phyloP scores from a whole-genome alignment of 768 basidiomycete species.

The Butyriboletus loyo region DNA sequence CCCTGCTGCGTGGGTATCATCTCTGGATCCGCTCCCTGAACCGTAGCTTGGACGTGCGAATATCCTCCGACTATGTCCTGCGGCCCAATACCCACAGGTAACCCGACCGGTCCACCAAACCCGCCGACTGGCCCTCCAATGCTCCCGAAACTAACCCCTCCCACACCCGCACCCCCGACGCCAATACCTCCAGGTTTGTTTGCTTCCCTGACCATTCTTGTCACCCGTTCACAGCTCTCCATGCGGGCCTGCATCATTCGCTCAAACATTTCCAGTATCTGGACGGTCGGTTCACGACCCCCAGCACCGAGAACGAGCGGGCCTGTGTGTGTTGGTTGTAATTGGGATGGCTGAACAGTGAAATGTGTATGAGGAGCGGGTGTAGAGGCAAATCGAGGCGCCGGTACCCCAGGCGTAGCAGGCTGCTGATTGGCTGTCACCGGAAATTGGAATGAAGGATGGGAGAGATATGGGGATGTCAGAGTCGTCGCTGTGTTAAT shows the following conservation, averaged over 20 bases:
- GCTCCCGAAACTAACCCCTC: conserved; percentile 17
- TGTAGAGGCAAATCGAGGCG: conserved; percentile 8
- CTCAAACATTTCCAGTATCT: conserved; percentile 65
- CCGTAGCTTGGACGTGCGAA: conserved; percentile 8
- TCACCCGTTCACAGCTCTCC: conserved; percentile 71
- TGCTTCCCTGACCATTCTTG: conserved; percentile 47
- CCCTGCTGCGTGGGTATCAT: conserved; percentile 21
- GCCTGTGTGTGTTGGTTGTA: conserved; percentile 14
- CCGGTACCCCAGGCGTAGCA: conserved; percentile 7
- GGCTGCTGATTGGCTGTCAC: conserved; percentile 11
- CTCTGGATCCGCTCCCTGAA: conserved; percentile 6
- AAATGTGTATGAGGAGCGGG: conserved; percentile 10
- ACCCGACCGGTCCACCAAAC: conserved; percentile 28
- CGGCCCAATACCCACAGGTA: conserved; percentile 19
- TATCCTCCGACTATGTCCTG: conserved; percentile 20
- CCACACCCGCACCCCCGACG: conserved; percentile 5
- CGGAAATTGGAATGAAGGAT: conserved; percentile 29
- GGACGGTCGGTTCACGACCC: conserved; percentile 41
- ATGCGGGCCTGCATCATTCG: conserved; percentile 71
- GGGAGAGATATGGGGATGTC: conserved; percentile 31
- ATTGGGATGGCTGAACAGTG: conserved; percentile 8
- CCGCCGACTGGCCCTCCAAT: conserved; percentile 30
- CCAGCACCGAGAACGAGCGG: conserved; percentile 30
- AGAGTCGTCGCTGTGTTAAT: conserved; percentile 30
- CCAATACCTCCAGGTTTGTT: conserved; percentile 21